Evolutionary conservation across 2,329 filamentous ascomycete species (phyloP).

Genomic region (Raffaelea deltoideospora): DNA sequence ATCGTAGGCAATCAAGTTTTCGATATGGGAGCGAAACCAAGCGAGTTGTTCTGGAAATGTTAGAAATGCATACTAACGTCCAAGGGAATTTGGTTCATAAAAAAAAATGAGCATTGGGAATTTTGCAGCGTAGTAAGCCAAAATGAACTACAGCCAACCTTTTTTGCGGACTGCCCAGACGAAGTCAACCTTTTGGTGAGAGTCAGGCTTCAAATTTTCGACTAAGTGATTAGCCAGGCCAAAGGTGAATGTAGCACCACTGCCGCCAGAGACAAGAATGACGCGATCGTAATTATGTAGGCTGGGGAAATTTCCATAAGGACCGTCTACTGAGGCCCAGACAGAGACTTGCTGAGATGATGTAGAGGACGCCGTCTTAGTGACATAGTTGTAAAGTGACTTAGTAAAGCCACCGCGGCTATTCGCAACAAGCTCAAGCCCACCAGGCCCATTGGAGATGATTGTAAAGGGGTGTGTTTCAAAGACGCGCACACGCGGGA

Average conservation of each 20-base stretch:
- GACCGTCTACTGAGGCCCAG: slow-evolving; percentile 6
- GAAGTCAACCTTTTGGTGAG: slow-evolving; percentile 5
- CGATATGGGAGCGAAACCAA: not conserved
- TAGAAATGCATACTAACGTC: not conserved
- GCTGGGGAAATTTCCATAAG: slow-evolving; percentile 6
- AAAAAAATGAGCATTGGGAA: too few relatives aligned
- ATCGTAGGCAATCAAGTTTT: not conserved
- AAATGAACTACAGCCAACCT: not conserved
- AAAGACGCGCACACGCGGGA: slow-evolving; percentile 33
- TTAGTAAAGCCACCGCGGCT: slow-evolving; percentile 38
- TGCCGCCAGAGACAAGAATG: slow-evolving; percentile 7
- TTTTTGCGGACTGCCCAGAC: slow-evolving; percentile 6
- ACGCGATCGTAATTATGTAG: slow-evolving; percentile 2
- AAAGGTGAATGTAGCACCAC: slow-evolving; percentile 8
- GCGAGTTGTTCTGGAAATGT: not conserved
- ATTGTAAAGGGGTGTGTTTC: slow-evolving; percentile 48
- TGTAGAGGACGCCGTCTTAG: not conserved
- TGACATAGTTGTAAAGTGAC: slow-evolving; percentile 32
- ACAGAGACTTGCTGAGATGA: not conserved
- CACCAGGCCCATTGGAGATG: slow-evolving; percentile 24
- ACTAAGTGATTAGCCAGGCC: slow-evolving; percentile 5
- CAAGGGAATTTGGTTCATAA: too few relatives aligned
- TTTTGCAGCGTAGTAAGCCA: too few relatives aligned
- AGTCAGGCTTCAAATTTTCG: not conserved
- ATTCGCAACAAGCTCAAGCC: slow-evolving; percentile 35